Evolutionary conservation across 2,329 filamentous ascomycete genomes (phyloP).

Genomic region (Pseudogymnoascus destructans): DNA sequence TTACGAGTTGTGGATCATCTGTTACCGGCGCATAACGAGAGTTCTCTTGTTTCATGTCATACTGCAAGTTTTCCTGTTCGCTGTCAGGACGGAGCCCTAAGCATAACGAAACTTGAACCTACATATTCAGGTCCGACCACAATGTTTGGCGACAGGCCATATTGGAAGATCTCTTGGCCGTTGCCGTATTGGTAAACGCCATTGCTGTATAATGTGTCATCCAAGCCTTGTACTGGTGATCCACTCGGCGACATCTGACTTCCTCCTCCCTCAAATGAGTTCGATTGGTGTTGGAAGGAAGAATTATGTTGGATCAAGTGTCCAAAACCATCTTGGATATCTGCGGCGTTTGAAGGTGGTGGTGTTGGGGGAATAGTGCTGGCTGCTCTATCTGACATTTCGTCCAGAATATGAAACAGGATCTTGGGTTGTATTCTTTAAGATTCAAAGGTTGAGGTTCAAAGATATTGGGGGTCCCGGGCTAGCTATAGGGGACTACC

Average conservation of each 20-base stretch:
- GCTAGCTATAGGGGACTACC: background rate
- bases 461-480: conserved; percentile 4
- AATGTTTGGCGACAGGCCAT: background rate
- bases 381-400: background rate
- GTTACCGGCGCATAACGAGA: background rate
- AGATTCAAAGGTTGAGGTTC: background rate
- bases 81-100: background rate
- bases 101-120: background rate
- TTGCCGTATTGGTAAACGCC: background rate
- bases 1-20: background rate
- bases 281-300: background rate
- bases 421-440: conserved; percentile 4
- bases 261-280: background rate
- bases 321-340: background rate
- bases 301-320: background rate
- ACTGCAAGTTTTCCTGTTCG: background rate
- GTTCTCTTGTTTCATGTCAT: background rate
- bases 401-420: background rate
- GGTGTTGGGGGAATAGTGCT: background rate
- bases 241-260: background rate
- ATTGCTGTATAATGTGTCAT: background rate
- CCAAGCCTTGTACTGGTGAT: background rate
- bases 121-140: background rate
- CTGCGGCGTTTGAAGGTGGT: background rate
- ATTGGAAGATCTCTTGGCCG: background rate